Evolutionary conservation across 805 yeast genomes (phyloP).

Genomic region (Candida silvicultrix): DNA sequence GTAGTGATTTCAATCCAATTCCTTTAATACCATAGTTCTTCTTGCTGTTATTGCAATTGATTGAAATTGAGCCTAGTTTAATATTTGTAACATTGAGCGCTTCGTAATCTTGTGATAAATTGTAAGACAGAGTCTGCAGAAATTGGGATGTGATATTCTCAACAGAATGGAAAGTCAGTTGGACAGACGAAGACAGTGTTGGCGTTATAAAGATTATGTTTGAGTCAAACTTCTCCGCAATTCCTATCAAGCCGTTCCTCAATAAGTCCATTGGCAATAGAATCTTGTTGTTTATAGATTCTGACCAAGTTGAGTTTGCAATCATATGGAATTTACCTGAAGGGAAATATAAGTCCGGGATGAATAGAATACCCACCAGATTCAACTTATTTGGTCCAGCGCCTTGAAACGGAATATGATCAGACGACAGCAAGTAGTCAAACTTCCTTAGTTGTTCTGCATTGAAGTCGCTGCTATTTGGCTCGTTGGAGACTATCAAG

Average conservation of each 20-base stretch:
- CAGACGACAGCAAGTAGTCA: constrained; percentile 40
- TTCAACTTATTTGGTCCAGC: constrained; percentile 49
- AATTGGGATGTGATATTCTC: constrained; percentile 50
- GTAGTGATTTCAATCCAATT: constrained; percentile 10
- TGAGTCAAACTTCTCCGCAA: constrained; percentile 44
- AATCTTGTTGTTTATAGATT: constrained; percentile 37
- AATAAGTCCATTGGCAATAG: constrained; percentile 45
- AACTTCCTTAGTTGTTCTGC: constrained; percentile 41
- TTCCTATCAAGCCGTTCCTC: constrained; percentile 46
- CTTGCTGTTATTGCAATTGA: constrained; percentile 23
- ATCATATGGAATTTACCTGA: constrained; percentile 60
- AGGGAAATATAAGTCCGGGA: constrained; percentile 67
- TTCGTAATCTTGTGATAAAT: constrained; percentile 33
- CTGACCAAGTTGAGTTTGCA: constrained; percentile 44
- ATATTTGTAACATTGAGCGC: constrained; percentile 36
- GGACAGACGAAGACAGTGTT: constrained; percentile 44
- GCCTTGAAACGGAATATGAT: constrained; percentile 53
- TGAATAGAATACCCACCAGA: constrained; percentile 58
- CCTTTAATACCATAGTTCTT: constrained; percentile 18
- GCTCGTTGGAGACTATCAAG: constrained; percentile 44
- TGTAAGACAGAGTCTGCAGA: constrained; percentile 29
- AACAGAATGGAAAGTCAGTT: constrained; percentile 58
- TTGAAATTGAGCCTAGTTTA: constrained; percentile 40
- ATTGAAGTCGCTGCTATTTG: constrained; percentile 34
- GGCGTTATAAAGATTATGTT: constrained; percentile 50